Base-by-base conservation (phyloP, 148 eudicot species). In the Euryodendron excelsum region DNA sequence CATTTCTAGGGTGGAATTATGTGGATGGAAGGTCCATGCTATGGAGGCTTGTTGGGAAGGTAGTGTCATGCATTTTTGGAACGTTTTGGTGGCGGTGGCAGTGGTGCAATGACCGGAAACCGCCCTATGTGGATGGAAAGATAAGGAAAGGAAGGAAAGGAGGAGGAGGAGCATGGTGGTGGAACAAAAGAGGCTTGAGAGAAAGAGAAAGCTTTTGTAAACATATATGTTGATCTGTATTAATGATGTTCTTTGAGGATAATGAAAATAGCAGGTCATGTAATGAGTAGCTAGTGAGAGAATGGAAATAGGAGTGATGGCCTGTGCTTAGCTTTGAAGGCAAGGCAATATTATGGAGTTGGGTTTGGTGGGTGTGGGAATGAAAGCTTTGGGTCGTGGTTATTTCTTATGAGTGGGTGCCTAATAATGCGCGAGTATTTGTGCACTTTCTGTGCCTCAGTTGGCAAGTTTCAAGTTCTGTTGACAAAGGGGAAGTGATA, bases 41-140 rank as follows among this genome's bases (percentile, higher is more conserved):
- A 96, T 79, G 67, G 98, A 90, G 62, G 99, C 97, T 82, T 89
- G 85, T 84, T 96, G 99, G 31, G 94, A 86, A 39, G 99, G 89
- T 6, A 96, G 87, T 23, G 89, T 55, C 90, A 86, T 93, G 86
- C 99, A 96, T 88, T 87, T 93, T 31, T 93, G 73, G 52, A 88
- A 96, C 47, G 92, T 85, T 64, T 88, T 89, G 30, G 91, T 39
- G 53, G 86, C 47, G 13, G 97, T 86, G 11, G 47, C 77, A 74
- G 92, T 88, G 81, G 84, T 88, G 86, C 99, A 96, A 44, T 83
- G 98, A 27, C 88, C 83, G 50, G 85, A 82, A 10, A 81, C 77
- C 20, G 33, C 84, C 30, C 4, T 62, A 15, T 52, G 67, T 27
- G 60, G 59, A 15, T 78, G 79, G 55, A 56, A 60, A 59, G 77